Conservation (phyloP, 768 basidiomycete species). For the Hysterangium stoloniferum region DNA sequence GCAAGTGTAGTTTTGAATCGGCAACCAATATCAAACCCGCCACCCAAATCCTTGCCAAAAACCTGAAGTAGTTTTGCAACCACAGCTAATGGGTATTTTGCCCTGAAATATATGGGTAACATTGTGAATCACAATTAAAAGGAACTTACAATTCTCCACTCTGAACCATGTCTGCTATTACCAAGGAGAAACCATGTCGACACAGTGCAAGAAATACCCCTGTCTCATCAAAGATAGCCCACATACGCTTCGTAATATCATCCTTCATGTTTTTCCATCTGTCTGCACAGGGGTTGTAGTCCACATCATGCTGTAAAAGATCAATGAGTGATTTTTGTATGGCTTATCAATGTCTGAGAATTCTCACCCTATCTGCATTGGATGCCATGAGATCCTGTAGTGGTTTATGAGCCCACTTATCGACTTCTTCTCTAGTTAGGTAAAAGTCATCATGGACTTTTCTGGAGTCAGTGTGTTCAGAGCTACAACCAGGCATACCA, state of each 20-base stretch:
- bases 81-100: conserved; percentile 19
- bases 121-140: neutral
- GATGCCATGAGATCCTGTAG: too few relatives aligned
- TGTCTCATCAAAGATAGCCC: conserved; percentile 30
- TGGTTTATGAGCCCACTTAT: too few relatives aligned
- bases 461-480: too few relatives aligned
- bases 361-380: too few relatives aligned
- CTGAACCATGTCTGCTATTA: conserved; percentile 25
- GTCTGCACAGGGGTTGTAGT: conserved; percentile 20
- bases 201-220: conserved; percentile 32
- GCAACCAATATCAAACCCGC: conserved; percentile 21
- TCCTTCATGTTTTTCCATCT: conserved; percentile 26
- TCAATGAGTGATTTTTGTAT: too few relatives aligned
- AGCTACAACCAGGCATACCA: too few relatives aligned
- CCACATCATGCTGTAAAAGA: too few relatives aligned
- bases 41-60: conserved; percentile 9
- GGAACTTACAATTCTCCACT: conserved; percentile 31
- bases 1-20: conserved; percentile 14
- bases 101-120: conserved; percentile 11
- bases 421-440: too few relatives aligned
- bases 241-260: conserved; percentile 26
- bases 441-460: too few relatives aligned
- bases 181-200: conserved; percentile 26
- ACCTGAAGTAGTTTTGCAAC: conserved; percentile 11
- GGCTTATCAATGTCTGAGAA: too few relatives aligned